Evolutionary conservation across 768 basidiomycete genomes (phyloP).

Genomic region (Russula earlei): DNA sequence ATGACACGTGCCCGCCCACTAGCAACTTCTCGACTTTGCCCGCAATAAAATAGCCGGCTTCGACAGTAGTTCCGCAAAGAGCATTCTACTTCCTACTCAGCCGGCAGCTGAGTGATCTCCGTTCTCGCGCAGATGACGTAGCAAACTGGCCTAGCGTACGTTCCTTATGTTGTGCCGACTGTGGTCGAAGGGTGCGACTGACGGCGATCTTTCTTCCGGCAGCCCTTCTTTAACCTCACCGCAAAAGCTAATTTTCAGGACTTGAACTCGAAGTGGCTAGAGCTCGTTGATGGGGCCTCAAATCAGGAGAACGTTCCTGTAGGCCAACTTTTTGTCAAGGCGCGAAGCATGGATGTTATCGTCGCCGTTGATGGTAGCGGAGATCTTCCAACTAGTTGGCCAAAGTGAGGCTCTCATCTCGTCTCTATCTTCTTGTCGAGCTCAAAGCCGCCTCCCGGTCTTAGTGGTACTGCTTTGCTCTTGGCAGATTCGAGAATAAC

Average conservation of each 20-base stretch:
- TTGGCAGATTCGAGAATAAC: constrained; percentile 36
- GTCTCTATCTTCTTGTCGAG: background rate
- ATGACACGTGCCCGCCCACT: background rate
- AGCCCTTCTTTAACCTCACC: constrained; percentile 45
- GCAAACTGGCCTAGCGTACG: constrained; percentile 58
- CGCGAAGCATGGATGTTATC: constrained; percentile 62
- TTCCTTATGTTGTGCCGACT: constrained; percentile 3
- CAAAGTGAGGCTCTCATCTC: constrained; percentile 39
- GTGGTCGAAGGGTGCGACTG: background rate
- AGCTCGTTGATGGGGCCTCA: constrained; percentile 63
- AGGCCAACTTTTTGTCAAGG: constrained; percentile 59
- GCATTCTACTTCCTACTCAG: constrained; percentile 41
- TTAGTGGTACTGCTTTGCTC: constrained; percentile 46
- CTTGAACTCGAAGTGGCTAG: constrained; percentile 40
- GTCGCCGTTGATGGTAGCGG: constrained; percentile 63
- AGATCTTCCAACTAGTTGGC: constrained; percentile 51
- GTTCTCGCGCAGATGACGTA: constrained; percentile 46
- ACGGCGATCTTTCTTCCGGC: background rate
- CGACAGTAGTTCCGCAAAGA: constrained; percentile 28
- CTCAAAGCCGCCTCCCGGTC: background rate
- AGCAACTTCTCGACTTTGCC: constrained; percentile 44
- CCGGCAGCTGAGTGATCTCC: constrained; percentile 38
- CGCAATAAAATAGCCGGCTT: constrained; percentile 35
- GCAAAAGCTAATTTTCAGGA: constrained; percentile 40
- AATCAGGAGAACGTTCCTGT: constrained; percentile 66